Evolutionary conservation across 331 rosid genomes (phyloP).

Genomic region (Arachis monticola): DNA sequence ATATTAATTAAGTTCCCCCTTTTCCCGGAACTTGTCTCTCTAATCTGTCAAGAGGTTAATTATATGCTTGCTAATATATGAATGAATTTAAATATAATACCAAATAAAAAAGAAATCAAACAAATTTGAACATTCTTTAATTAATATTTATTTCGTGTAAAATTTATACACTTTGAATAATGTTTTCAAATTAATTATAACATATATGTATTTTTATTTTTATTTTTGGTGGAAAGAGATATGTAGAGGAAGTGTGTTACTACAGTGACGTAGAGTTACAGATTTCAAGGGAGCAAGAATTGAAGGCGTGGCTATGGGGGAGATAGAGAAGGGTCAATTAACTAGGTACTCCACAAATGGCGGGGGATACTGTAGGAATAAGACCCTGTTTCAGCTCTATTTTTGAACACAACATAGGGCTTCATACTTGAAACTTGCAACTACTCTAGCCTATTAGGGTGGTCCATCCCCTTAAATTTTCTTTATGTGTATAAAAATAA

Average conservation of each 20-base stretch:
- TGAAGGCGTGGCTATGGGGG: too few relatives aligned
- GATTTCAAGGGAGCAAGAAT: neutral
- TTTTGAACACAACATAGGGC: constrained; percentile 21
- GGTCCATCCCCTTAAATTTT: constrained; percentile 39
- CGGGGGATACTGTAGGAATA: constrained; percentile 36
- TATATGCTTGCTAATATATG: too few relatives aligned
- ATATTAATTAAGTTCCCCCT: neutral
- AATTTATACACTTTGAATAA: too few relatives aligned
- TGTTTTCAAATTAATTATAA: too few relatives aligned
- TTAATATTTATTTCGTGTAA: too few relatives aligned
- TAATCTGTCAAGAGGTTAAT: too few relatives aligned
- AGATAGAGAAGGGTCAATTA: constrained; percentile 26
- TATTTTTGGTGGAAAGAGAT: too few relatives aligned
- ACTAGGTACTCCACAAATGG: constrained; percentile 38
- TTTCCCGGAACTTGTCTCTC: neutral
- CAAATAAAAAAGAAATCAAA: too few relatives aligned
- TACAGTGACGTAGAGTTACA: neutral
- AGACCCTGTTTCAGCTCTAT: neutral
- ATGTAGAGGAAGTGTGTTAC: too few relatives aligned
- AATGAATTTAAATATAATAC: too few relatives aligned
- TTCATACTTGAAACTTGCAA: constrained; percentile 58
- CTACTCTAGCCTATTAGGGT: constrained; percentile 41
- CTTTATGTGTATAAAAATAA: constrained; percentile 19
- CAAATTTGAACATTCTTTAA: too few relatives aligned
- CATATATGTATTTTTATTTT: too few relatives aligned